These are phyloP conservation scores for Encephalitozoon romaleae DNA, from an alignment of 371 early-diverging fungal genomes.

Conservation along the genomic window DNA sequence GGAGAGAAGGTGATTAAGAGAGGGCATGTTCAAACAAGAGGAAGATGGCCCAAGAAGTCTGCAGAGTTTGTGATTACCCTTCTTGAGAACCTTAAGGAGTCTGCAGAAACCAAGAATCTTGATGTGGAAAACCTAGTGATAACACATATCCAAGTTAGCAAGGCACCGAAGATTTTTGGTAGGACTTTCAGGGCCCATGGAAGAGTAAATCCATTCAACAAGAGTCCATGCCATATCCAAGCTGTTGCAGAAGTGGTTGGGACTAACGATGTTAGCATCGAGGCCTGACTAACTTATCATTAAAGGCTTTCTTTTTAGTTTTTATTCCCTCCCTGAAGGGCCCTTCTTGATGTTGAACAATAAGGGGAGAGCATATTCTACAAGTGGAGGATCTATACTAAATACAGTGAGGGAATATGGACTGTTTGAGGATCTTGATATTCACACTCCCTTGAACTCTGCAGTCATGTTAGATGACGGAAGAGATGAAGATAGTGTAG, in stretches of 20 bases:
- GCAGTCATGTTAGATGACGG: not conserved
- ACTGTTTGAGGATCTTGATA: not conserved
- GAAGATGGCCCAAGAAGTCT: conserved; percentile 96
- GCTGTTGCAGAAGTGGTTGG: conserved; percentile 60
- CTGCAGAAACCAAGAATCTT: conserved; percentile 84
- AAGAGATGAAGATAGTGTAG: not conserved
- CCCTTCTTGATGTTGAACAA: not conserved
- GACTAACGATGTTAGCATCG: conserved; percentile 28
- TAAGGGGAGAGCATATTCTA: not conserved
- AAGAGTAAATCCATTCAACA: conserved; percentile 86
- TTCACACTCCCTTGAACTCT: not conserved
- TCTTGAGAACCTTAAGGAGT: conserved; percentile 87
- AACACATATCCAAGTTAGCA: conserved; percentile 89
- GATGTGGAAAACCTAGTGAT: conserved; percentile 67
- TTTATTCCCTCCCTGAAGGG: not conserved
- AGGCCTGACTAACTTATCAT: not conserved
- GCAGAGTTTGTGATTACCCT: conserved; percentile 79
- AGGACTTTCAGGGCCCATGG: conserved; percentile 97
- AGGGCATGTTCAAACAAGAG: conserved; percentile 65
- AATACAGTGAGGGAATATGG: not conserved
- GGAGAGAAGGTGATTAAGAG: conserved; percentile 26
- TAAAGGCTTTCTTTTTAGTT: conserved; percentile 8
- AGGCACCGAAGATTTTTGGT: conserved; percentile 91
- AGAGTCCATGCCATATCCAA: conserved; percentile 90
- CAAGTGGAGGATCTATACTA: not conserved